Evolutionary conservation across 441 rosid species (phyloP).

Genomic region (Erodium texanum): DNA sequence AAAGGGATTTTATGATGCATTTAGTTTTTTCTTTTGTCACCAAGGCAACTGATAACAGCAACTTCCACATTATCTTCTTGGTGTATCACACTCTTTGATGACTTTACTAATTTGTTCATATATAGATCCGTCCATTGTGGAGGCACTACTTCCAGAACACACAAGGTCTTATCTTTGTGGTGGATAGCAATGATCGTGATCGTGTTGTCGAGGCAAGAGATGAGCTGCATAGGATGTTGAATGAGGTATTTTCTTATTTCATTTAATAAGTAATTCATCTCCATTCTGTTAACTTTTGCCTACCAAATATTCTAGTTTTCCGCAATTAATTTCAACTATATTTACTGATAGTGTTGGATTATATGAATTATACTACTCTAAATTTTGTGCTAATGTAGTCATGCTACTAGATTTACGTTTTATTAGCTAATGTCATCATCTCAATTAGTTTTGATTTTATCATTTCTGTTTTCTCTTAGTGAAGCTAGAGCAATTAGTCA

Average conservation of each 20-base stretch:
- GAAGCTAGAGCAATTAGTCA: not conserved
- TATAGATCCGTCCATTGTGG: slow-evolving; percentile 49
- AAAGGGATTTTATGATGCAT: no score
- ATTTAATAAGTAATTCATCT: not conserved
- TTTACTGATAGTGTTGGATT: not conserved
- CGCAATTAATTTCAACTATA: not conserved
- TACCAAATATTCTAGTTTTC: not conserved
- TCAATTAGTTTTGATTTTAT: no score
- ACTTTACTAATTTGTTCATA: not conserved
- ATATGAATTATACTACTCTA: not conserved
- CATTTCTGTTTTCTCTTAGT: not conserved
- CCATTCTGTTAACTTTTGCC: not conserved
- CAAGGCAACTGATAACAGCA: no score
- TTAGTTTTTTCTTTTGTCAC: not conserved
- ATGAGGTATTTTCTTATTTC: not conserved
- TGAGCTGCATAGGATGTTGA: not conserved
- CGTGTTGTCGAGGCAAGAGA: slow-evolving; percentile 33
- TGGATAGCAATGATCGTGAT: slow-evolving; percentile 56
- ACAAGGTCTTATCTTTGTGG: slow-evolving; percentile 51
- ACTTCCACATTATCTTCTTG: no score
- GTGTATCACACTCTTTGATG: not conserved
- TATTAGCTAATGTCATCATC: no score
- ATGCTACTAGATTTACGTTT: no score
- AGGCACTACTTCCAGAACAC: slow-evolving; percentile 60
- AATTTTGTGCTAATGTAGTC: not conserved